Conservation (phyloP, 306 rosid species). For the Vachellia collinsii region DNA sequence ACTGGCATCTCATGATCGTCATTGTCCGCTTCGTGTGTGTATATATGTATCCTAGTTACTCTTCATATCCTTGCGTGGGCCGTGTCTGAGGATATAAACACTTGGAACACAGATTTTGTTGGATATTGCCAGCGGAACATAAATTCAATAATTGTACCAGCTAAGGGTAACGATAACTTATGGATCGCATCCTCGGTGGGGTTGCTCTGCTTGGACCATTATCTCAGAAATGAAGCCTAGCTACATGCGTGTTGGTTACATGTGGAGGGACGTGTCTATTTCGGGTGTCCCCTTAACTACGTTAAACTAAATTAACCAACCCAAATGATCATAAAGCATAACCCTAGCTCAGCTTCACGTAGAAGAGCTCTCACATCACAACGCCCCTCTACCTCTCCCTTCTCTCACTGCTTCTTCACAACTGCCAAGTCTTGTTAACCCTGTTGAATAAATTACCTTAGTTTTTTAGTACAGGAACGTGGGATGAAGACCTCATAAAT, state of each 20-base stretch:
- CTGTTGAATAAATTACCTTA: no score
- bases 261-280: slow-evolving; percentile 39
- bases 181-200: slow-evolving; percentile 62
- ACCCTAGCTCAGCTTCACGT: no score
- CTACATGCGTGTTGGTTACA: slow-evolving; percentile 43
- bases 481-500: slow-evolving; percentile 14
- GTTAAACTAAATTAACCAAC: no score
- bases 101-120: slow-evolving; percentile 39
- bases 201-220: slow-evolving; percentile 34
- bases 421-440: no score
- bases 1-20: no score
- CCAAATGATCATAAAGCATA: no score
- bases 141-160: slow-evolving; percentile 62
- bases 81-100: slow-evolving; percentile 44
- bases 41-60: slow-evolving; percentile 5
- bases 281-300: slow-evolving; percentile 18
- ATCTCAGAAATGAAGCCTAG: slow-evolving; percentile 52
- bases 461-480: neutral
- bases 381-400: no score
- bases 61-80: slow-evolving; percentile 37
- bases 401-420: no score
- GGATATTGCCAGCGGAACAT: slow-evolving; percentile 40
- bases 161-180: slow-evolving; percentile 31
- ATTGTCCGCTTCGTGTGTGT: no score
- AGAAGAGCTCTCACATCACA: no score